These are phyloP conservation scores for Diplotaxis tenuifolia DNA, from an alignment of 345 rosid species.

Conservation along the genomic window DNA sequence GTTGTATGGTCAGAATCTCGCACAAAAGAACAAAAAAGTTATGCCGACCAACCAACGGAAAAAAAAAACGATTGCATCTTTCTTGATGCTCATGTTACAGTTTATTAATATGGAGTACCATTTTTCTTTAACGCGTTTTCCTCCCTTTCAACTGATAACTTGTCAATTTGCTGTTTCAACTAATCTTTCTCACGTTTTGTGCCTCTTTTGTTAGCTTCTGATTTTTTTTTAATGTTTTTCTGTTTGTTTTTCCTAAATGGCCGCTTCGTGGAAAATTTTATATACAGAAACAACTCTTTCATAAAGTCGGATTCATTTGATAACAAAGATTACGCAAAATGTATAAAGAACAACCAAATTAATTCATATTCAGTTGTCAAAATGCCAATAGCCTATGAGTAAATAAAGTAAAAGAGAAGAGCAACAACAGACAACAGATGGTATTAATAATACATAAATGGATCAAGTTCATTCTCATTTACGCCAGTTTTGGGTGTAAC, in stretches of 20 bases:
- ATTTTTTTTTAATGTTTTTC: neutral
- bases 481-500: neutral
- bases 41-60: neutral
- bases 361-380: neutral
- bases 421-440: neutral
- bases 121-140: neutral
- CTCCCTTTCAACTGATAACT: neutral
- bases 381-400: neutral
- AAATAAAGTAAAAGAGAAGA: neutral
- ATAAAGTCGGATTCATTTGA: neutral
- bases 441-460: neutral
- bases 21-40: neutral
- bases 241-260: neutral
- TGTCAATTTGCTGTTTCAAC: constrained; percentile 3
- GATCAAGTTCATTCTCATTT: neutral
- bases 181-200: neutral
- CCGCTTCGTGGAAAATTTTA: neutral
- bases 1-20: constrained; percentile 1
- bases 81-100: neutral
- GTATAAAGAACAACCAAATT: neutral
- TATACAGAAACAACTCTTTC: neutral
- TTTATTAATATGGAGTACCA: neutral
- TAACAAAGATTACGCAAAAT: neutral
- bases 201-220: neutral
- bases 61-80: neutral